Percentiles rank a stretch among this genome's conserved stretches.
phyloP scores from a whole-genome alignment of 176 grass and related monocot species.

The Poa pratensis region DNA sequence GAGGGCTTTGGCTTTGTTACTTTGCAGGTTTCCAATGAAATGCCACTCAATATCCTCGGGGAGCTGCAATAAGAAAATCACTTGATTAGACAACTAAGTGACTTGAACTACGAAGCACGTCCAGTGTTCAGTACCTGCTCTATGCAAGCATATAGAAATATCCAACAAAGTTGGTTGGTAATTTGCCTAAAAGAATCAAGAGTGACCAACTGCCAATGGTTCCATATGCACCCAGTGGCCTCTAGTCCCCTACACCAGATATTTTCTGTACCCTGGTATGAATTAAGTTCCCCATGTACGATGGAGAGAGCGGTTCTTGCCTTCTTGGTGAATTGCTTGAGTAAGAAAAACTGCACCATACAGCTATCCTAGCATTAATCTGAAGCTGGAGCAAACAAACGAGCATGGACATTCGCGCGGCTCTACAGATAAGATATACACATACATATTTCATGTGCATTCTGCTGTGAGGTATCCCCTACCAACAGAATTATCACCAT shows the following conservation, averaged over 20 bases:
- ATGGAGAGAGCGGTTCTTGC: neutral
- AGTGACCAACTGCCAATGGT: neutral
- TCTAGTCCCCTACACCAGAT: neutral
- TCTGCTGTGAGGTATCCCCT: neutral
- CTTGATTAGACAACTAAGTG: constrained; percentile 29
- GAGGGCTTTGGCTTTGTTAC: constrained; percentile 87
- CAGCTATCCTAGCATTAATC: too few species aligned
- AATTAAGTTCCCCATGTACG: neutral
- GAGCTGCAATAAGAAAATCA: constrained; percentile 66
- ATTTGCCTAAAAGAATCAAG: too few species aligned
- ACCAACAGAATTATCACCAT: constrained; percentile 13
- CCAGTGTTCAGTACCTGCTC: neutral
- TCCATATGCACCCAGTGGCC: neutral
- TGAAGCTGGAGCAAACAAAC: too few species aligned
- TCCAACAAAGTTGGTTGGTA: too few species aligned
- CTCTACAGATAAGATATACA: neutral
- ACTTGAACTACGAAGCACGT: neutral
- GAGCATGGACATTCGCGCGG: too few species aligned
- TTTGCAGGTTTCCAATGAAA: constrained; percentile 94
- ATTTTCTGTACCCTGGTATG: neutral
- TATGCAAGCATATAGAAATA: neutral
- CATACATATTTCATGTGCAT: neutral
- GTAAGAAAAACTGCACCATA: neutral
- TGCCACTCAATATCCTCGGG: constrained; percentile 95
- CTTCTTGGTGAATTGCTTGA: neutral